phyloP scores from a whole-genome alignment of 805 yeast genomes.

The Pichia manshurica region DNA sequence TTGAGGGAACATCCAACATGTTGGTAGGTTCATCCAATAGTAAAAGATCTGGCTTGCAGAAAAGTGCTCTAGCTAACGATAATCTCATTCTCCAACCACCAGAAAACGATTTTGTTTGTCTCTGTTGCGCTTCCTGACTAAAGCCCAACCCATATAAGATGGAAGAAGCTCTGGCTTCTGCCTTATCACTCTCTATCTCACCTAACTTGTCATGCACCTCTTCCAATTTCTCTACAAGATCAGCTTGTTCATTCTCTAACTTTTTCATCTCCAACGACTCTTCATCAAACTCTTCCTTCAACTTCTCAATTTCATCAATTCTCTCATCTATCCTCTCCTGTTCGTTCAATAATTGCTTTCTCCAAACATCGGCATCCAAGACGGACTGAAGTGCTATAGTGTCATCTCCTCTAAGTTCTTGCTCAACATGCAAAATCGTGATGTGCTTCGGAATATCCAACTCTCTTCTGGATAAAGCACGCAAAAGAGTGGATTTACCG shows the following conservation, averaged over 20 bases:
- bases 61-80: conserved; percentile 94
- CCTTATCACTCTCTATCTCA: conserved; percentile 96
- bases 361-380: conserved; percentile 99
- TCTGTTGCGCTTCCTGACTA: conserved; percentile 75
- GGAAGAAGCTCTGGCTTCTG: conserved; percentile 94
- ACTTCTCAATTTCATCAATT: conserved; percentile 63
- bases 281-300: conserved; percentile 68
- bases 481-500: conserved; percentile 91
- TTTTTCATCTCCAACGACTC: conserved; percentile 68
- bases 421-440: conserved; percentile 94
- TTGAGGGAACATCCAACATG: conserved; percentile 99
- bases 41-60: conserved; percentile 92
- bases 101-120: conserved; percentile 84
- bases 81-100: conserved; percentile 99
- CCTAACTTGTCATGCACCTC: conserved; percentile 76
- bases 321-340: conserved; percentile 70
- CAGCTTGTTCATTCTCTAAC: conserved; percentile 85
- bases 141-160: conserved; percentile 92
- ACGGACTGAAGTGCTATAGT: conserved; percentile 88
- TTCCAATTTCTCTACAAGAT: conserved; percentile 69
- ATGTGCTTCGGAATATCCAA: conserved; percentile 91
- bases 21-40: conserved; percentile 97
- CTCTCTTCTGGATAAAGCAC: conserved; percentile 92
- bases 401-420: conserved; percentile 93
- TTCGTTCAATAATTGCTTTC: conserved; percentile 79